Evolutionary conservation across 2,329 filamentous ascomycete genomes (phyloP).

Genomic region (Colletotrichum echinochloae): DNA sequence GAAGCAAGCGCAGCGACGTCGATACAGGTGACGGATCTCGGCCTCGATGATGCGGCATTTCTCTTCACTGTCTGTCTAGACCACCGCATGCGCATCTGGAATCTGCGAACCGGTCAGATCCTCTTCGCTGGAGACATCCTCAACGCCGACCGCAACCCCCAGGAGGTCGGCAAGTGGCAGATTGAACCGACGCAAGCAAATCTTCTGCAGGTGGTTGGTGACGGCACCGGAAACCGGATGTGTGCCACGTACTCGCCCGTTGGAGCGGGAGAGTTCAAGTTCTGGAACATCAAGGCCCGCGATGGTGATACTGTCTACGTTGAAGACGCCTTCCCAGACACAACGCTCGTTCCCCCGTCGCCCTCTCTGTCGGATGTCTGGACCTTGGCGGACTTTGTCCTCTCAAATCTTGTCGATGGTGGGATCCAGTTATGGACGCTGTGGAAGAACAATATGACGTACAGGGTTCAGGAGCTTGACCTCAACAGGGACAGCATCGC

Average conservation of each 20-base stretch:
- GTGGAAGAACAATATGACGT: constrained; percentile 87
- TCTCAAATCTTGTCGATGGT: constrained; percentile 67
- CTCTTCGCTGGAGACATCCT: constrained; percentile 83
- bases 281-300: constrained; percentile 81
- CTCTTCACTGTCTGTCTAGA: constrained; percentile 88
- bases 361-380: constrained; percentile 81
- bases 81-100: constrained; percentile 91
- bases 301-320: constrained; percentile 73
- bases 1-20: constrained; percentile 77
- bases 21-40: constrained; percentile 65
- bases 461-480: constrained; percentile 78
- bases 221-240: constrained; percentile 62
- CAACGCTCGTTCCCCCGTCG: constrained; percentile 73
- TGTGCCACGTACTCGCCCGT: constrained; percentile 90
- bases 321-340: constrained; percentile 76
- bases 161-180: constrained; percentile 78
- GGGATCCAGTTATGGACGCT: constrained; percentile 77
- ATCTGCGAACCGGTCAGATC: constrained; percentile 82
- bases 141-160: constrained; percentile 72
- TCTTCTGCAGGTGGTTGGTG: constrained; percentile 78
- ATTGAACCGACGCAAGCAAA: constrained; percentile 84
- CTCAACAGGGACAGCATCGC: constrained; percentile 76
- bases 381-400: constrained; percentile 81
- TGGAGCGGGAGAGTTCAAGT: constrained; percentile 91
- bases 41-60: constrained; percentile 63